Base-by-base conservation (phyloP, 371 early-diverging fungal genomes). In the Homolaphlyctis polyrhiza region DNA sequence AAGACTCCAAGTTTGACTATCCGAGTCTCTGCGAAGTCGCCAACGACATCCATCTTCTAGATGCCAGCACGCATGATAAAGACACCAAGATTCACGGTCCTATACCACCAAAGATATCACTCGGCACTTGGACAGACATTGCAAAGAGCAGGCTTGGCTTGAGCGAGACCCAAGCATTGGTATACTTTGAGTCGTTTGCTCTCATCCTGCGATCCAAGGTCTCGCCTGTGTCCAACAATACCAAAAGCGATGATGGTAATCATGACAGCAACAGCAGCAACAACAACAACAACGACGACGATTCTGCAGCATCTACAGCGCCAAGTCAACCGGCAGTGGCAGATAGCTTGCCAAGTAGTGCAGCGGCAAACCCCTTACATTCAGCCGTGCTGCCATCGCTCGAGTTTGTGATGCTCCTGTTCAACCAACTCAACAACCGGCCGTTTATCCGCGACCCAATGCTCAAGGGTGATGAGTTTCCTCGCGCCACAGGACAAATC, bases 331-430 rank as follows among this genome's bases (percentile, higher is more conserved):
- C 52, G 11, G 6, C 52, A 11, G 52, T 32, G 11, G 11, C 32
- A 6, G 52, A 51, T 51, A 23, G 45, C 23, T 45, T 45, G 45
- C 25, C 52, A 8, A 27, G 14, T 21, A 51, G 11, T 6, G 14
- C 52, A 11, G 52, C 32, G 14, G 52, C 52, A 27, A 51, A 11
- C 32, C 6, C 27, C 25, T 39, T 34, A 23, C 18, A 47, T 35
- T 3, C 43, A 49, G 45, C 48, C 35, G 8, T 11, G 14, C n/a
- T 59, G 14, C 60, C 48, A 13, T 25, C 39, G 21, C 5, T 35
- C 39, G n/a, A 59, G 32, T 35, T 59, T 59, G 43, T 59, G 29
- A 35, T 59, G 13, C 48, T 59, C 13, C 60, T 59, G 21, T 39
- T 36, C 29, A 59, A 59, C 29, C 60, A 59, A 23, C 60, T 59